These are phyloP conservation scores for Penicillium steckii DNA, from an alignment of 495 filamentous ascomycete genomes.

Conservation along the genomic window DNA sequence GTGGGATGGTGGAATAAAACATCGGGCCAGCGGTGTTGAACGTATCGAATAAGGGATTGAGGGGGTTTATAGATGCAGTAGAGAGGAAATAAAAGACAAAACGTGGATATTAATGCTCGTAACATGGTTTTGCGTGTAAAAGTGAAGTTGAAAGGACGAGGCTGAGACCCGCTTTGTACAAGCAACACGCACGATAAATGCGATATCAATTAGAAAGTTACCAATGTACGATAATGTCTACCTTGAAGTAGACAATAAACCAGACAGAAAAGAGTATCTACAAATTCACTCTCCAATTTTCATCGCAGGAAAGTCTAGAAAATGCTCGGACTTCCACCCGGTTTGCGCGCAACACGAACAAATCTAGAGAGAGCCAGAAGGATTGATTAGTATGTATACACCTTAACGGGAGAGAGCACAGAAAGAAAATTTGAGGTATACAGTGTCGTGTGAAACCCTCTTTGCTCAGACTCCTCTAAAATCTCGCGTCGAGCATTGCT, in stretches of 20 bases:
- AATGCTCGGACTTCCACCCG: not conserved
- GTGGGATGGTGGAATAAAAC: slow-evolving; percentile 68
- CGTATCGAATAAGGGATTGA: slow-evolving; percentile 58
- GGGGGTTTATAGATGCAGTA: slow-evolving; percentile 77
- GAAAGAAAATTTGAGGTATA: not conserved
- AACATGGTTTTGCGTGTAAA: not conserved
- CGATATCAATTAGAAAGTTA: too few relatives aligned
- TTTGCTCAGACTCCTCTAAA: not conserved
- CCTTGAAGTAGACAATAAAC: not conserved
- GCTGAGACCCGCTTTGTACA: not conserved
- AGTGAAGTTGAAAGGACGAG: too few relatives aligned
- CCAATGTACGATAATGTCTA: too few relatives aligned
- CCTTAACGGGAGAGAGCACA: too few relatives aligned
- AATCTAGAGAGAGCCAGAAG: not conserved
- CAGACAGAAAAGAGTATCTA: not conserved
- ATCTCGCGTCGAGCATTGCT: not conserved
- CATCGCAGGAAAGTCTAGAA: not conserved
- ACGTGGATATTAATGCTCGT: slow-evolving; percentile 34
- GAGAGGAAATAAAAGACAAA: slow-evolving; percentile 54
- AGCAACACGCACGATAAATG: not conserved
- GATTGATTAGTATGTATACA: too few relatives aligned
- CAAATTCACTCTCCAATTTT: not conserved
- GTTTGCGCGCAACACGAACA: not conserved
- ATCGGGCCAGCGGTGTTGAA: slow-evolving; percentile 69
- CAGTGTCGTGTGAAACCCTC: not conserved